A percentile compares a stretch with the other conserved stretches of the same genome.
Conservation (phyloP, 164 flowering plant genomes). For the Umbellularia californica region DNA sequence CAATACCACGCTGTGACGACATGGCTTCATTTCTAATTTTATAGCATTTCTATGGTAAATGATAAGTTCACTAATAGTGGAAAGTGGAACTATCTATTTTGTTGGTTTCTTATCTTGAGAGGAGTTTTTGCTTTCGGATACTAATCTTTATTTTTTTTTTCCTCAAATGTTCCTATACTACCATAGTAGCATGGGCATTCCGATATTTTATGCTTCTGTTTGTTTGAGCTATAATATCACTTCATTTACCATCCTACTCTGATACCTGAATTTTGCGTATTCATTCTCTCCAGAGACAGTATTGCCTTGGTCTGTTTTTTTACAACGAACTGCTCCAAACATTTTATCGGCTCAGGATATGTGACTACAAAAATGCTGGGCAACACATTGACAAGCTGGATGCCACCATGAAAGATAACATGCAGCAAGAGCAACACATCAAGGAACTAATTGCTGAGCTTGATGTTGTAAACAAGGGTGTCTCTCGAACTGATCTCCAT, state of each 20-base stretch:
- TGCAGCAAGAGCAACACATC: constrained; percentile 40
- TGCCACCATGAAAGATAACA: constrained; percentile 67
- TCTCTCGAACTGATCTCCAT: constrained; percentile 48
- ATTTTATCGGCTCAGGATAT: constrained; percentile 74
- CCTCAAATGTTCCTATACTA: too few relatives aligned
- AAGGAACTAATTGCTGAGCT: constrained; percentile 51
- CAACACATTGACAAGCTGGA: constrained; percentile 75
- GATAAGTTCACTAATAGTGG: not conserved
- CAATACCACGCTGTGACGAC: not conserved
- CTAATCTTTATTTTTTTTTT: too few relatives aligned
- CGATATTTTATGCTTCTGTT: not conserved
- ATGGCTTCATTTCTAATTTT: not conserved
- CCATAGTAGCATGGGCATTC: too few relatives aligned
- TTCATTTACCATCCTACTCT: not conserved
- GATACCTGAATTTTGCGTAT: not conserved
- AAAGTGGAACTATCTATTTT: not conserved
- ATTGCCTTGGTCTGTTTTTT: constrained; percentile 69
- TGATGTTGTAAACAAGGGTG: constrained; percentile 49
- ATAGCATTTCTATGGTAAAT: not conserved
- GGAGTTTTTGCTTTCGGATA: not conserved
- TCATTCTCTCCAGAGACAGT: constrained; percentile 38
- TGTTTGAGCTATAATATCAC: not conserved
- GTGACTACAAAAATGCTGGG: constrained; percentile 82
- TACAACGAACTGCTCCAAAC: constrained; percentile 80
- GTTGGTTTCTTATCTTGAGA: not conserved